Evolutionary conservation across 2,329 filamentous ascomycete genomes (phyloP).

Genomic region (Hypomyces perniciosus): DNA sequence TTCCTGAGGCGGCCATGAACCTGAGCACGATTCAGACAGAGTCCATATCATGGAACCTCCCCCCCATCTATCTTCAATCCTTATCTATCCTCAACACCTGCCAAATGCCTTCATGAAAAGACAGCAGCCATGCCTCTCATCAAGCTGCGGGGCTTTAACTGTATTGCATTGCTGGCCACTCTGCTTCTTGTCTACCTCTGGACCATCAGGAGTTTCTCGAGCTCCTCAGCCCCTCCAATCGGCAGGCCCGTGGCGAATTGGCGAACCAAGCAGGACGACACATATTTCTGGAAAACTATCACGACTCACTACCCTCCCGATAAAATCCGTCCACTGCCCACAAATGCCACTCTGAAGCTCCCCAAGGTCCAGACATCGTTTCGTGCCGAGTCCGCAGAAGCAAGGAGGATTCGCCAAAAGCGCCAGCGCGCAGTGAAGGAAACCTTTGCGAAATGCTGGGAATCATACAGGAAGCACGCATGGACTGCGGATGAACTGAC

Average conservation of each 20-base stretch:
- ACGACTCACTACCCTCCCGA: slow-evolving; percentile 23
- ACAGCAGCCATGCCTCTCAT: background rate
- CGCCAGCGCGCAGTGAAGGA: slow-evolving; percentile 35
- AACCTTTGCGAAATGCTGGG: slow-evolving; percentile 41
- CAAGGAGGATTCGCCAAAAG: slow-evolving; percentile 10
- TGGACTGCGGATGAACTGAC: slow-evolving; percentile 48
- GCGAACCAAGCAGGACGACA: slow-evolving; percentile 20
- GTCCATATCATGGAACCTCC: too few relatives aligned
- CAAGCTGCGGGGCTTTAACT: slow-evolving; percentile 6
- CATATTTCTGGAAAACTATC: slow-evolving; percentile 24
- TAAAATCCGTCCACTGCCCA: slow-evolving; percentile 27
- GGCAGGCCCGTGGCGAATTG: slow-evolving; percentile 5
- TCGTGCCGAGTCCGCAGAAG: slow-evolving; percentile 16
- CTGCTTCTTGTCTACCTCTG: slow-evolving; percentile 8
- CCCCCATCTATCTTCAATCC: too few relatives aligned
- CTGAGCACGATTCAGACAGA: too few relatives aligned
- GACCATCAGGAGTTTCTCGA: background rate
- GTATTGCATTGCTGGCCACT: slow-evolving; percentile 7
- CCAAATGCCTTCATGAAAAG: background rate
- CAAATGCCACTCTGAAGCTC: slow-evolving; percentile 20
- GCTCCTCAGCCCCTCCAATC: background rate
- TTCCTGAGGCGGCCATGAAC: too few relatives aligned
- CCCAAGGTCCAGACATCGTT: slow-evolving; percentile 30
- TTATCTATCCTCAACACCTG: too few relatives aligned
- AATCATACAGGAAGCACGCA: slow-evolving; percentile 45